Conservation (phyloP, 148 eudicot genomes). For the Spergularia bocconei region DNA sequence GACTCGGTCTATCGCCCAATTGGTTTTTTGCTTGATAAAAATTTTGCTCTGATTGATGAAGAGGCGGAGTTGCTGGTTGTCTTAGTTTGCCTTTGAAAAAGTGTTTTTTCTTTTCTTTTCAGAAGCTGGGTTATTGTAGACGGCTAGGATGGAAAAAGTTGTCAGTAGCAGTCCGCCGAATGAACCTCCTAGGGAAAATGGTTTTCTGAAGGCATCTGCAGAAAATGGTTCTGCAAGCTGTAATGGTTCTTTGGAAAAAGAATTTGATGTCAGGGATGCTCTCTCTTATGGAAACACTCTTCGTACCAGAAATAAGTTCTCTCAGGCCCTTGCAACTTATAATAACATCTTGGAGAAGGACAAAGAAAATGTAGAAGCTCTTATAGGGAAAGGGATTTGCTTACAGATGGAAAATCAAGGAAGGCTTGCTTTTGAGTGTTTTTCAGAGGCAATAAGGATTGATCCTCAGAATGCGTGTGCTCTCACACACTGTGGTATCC, state of each 20-base stretch:
- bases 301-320: constrained; percentile 85
- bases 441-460: constrained; percentile 69
- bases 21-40: neutral
- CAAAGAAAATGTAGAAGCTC: constrained; percentile 69
- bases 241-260: constrained; percentile 38
- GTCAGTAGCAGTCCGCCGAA: constrained; percentile 43
- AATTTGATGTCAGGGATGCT: constrained; percentile 54
- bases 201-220: constrained; percentile 36
- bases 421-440: constrained; percentile 78
- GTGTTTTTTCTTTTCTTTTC: constrained; percentile 7
- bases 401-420: constrained; percentile 81
- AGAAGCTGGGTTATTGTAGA: constrained; percentile 30
- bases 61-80: neutral
- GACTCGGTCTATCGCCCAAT: neutral
- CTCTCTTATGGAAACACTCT: constrained; percentile 81
- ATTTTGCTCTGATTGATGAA: neutral
- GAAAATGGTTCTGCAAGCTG: constrained; percentile 31
- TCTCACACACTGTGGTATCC: constrained; percentile 85
- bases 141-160: constrained; percentile 64
- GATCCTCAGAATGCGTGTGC: constrained; percentile 96
- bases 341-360: constrained; percentile 75
- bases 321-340: constrained; percentile 73
- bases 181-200: constrained; percentile 46
- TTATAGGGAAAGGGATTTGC: constrained; percentile 92
- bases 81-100: constrained; percentile 2